These are phyloP conservation scores for Suillus decipiens DNA, from an alignment of 768 basidiomycete genomes.

Conservation along the genomic window DNA sequence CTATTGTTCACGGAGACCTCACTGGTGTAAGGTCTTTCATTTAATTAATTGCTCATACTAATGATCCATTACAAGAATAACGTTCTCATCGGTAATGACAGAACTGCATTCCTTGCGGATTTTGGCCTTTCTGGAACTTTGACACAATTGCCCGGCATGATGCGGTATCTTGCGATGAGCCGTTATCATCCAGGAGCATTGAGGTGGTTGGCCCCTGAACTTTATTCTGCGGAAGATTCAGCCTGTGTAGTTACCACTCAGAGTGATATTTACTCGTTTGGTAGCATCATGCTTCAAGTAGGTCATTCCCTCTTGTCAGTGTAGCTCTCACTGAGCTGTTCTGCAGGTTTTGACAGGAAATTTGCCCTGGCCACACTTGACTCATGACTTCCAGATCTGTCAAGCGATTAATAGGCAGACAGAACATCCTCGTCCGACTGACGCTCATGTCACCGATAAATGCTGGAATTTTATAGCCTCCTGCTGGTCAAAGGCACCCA, in stretches of 20 bases:
- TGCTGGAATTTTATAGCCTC: not conserved
- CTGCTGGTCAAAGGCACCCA: not conserved
- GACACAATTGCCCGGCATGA: conserved; percentile 31
- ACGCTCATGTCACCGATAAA: not conserved
- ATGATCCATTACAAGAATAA: conserved; percentile 3
- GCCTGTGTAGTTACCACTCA: not conserved
- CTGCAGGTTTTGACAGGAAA: too few species aligned
- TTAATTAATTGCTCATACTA: not conserved
- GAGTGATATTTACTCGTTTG: too few species aligned
- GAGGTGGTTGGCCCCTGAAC: conserved; percentile 44
- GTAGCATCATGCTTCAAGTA: too few species aligned
- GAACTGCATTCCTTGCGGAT: conserved; percentile 42
- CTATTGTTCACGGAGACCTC: conserved; percentile 10
- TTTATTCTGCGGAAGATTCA: conserved; percentile 24
- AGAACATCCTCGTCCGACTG: not conserved
- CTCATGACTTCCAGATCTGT: too few species aligned
- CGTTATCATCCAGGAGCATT: conserved; percentile 28
- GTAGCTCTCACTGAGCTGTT: too few species aligned
- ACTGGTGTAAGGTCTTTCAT: conserved; percentile 7
- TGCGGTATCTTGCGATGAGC: not conserved
- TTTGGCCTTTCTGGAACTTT: conserved; percentile 45
- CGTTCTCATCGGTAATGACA: conserved; percentile 39
- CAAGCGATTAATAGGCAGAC: too few species aligned
- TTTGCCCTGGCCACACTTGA: too few species aligned
- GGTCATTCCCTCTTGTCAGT: too few species aligned